Evolutionary conservation across 2,329 filamentous ascomycete genomes (phyloP).

Genomic region (Pyrenophora teres): DNA sequence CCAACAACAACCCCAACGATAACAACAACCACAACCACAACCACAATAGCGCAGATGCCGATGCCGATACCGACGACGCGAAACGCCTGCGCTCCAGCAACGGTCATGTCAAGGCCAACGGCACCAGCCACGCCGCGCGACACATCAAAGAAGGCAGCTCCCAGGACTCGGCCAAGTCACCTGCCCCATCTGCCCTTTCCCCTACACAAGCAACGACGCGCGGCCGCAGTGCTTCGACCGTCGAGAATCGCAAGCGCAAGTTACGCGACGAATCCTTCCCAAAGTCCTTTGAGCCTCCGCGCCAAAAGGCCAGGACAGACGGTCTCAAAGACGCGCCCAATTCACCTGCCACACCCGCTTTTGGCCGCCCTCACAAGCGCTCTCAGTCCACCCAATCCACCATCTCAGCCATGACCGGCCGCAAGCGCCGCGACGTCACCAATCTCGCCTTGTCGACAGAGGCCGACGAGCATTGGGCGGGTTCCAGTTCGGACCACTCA

Average conservation of each 20-base stretch:
- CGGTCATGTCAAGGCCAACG: conserved; percentile 37
- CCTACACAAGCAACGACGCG: conserved; percentile 35
- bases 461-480: conserved; percentile 35
- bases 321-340: conserved; percentile 38
- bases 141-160: conserved; percentile 36
- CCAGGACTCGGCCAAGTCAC: conserved; percentile 41
- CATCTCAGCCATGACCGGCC: conserved; percentile 33
- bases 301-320: conserved; percentile 48
- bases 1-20: conserved; percentile 24
- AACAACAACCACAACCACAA: conserved; percentile 23
- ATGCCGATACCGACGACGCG: conserved; percentile 38
- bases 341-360: conserved; percentile 41
- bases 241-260: conserved; percentile 50
- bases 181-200: conserved; percentile 31
- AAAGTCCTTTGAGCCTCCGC: conserved; percentile 46
- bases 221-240: conserved; percentile 45
- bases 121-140: conserved; percentile 36
- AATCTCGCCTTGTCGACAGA: conserved; percentile 39
- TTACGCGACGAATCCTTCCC: conserved; percentile 44
- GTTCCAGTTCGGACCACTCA: conserved; percentile 45
- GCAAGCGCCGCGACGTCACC: conserved; percentile 43
- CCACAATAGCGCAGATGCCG: conserved; percentile 21
- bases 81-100: conserved; percentile 31
- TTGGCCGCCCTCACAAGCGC: conserved; percentile 45
- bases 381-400: conserved; percentile 47